phyloP scores from a whole-genome alignment of 331 rosid species.

The Malus hybrid region DNA sequence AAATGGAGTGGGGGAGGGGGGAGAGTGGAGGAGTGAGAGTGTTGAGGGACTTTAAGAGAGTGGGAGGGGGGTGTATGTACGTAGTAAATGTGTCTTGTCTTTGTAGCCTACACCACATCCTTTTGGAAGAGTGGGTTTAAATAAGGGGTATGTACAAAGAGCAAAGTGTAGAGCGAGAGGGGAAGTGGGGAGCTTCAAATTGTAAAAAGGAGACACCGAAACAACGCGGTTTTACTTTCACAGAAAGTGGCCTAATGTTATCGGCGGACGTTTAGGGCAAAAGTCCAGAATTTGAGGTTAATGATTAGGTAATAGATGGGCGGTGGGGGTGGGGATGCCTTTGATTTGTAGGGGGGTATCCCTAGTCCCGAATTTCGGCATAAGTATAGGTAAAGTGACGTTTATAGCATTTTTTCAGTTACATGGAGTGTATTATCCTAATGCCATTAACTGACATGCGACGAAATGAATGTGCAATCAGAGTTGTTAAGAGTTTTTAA shows the following conservation, averaged over 20 bases:
- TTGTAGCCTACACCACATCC: not conserved
- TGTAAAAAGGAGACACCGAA: not conserved
- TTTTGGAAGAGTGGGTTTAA: not conserved
- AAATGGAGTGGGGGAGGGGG: not conserved
- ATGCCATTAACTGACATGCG: too few species aligned
- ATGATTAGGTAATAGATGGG: too few species aligned
- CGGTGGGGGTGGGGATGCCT: not conserved
- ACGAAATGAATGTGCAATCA: not conserved
- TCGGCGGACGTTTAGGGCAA: not conserved
- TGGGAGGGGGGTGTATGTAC: not conserved
- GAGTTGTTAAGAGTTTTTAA: not conserved
- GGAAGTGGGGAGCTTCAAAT: not conserved
- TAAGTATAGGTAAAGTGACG: not conserved
- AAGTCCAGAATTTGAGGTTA: not conserved
- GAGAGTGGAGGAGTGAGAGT: not conserved
- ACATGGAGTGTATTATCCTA: not conserved
- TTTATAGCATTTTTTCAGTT: not conserved
- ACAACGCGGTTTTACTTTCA: conserved; percentile 2
- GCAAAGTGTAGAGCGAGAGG: not conserved
- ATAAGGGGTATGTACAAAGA: not conserved
- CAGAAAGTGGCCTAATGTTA: not conserved
- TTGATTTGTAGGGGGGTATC: not conserved
- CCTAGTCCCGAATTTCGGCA: not conserved
- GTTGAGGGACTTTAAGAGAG: not conserved
- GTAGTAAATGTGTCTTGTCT: not conserved